Conservation (phyloP, 2,329 filamentous ascomycete genomes). For the Colletotrichum coccodes region DNA sequence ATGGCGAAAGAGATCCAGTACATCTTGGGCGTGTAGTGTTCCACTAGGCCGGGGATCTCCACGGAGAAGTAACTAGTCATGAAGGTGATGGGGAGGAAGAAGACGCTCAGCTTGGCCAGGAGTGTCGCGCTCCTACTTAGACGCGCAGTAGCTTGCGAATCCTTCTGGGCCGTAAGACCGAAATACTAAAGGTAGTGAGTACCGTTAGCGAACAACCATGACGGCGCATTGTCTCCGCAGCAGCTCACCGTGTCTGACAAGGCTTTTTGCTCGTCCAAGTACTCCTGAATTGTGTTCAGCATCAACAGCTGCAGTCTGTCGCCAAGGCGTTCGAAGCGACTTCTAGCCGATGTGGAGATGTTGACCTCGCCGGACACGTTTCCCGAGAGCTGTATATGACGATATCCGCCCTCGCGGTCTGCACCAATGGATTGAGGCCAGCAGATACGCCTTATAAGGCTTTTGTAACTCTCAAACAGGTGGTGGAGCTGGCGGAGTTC, state of each 20-base stretch:
- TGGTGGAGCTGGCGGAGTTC: constrained; percentile 69
- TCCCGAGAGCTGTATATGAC: neutral
- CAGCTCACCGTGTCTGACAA: constrained; percentile 71
- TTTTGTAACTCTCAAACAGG: constrained; percentile 69
- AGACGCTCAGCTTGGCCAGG: constrained; percentile 78
- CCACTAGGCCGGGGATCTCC: constrained; percentile 66
- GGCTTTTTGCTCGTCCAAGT: constrained; percentile 75
- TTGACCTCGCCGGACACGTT: constrained; percentile 37
- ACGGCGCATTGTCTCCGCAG: neutral
- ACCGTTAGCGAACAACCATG: neutral
- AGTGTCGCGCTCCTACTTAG: constrained; percentile 78
- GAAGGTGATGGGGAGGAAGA: constrained; percentile 80
- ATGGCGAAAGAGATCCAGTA: constrained; percentile 78
- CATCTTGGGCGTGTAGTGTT: constrained; percentile 66
- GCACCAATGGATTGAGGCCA: constrained; percentile 49
- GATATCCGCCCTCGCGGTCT: neutral
- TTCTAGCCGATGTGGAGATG: constrained; percentile 57
- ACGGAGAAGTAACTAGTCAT: constrained; percentile 81
- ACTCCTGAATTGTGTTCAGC: constrained; percentile 69
- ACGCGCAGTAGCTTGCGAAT: constrained; percentile 76
- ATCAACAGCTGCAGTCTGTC: constrained; percentile 70
- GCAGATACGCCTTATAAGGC: constrained; percentile 68
- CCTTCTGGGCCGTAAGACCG: constrained; percentile 80
- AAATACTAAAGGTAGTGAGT: constrained; percentile 68
- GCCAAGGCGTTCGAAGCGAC: constrained; percentile 67